Evolutionary conservation across 2,329 filamentous ascomycete species (phyloP), one percentile per base, ranked within the genome.

Genomic region (Magnaporthales sp.): DNA sequence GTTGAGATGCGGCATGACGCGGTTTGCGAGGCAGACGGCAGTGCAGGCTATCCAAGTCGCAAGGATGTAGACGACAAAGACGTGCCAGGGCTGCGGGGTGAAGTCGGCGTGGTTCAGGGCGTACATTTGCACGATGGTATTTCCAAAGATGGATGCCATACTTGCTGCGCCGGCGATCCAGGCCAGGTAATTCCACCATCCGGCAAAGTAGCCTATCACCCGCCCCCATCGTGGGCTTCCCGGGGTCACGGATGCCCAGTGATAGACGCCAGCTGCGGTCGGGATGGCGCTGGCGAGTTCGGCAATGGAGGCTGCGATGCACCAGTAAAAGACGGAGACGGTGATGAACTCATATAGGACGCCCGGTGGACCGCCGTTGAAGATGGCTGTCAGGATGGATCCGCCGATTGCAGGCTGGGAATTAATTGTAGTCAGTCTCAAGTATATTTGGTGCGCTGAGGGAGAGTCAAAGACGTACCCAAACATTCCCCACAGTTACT

Each of bases 211-310:
- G 6, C 79, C 78, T 10, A 84, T 78, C 0, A 79, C 69, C 22
- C 84, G 81, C 30, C 86, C 85, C 75, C 81, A 83, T 66, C 69
- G 67, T n/a, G 38, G 15, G 2, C 71, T 75, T 2, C 86, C 86
- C 2, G 84, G 86, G 9, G 61, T 63, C 19, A 87, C 78, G 15
- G 84, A 81, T 2, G 85, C 85, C 83, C 84, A 88, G 70, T 88
- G 85, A 67, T 88, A 88, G 5, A 88, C 83, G 27, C 84, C 85
- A 66, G 81, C 83, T 7, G 84, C 81, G 1, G 84, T 87, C n/a
- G 86, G 86, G 68, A 88, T 86, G 22, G 84, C 82, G 65, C 83
- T 86, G 13, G 85, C 84, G 30, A 89, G 77, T 74, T 89, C 86
- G 61, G 86, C 85, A 67, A 88, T 81, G 13, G 81, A 85, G 4